These are phyloP conservation scores for Cryptococcus amylolentus DNA, from an alignment of 1,284 basidiomycete species.

Conservation along the genomic window DNA sequence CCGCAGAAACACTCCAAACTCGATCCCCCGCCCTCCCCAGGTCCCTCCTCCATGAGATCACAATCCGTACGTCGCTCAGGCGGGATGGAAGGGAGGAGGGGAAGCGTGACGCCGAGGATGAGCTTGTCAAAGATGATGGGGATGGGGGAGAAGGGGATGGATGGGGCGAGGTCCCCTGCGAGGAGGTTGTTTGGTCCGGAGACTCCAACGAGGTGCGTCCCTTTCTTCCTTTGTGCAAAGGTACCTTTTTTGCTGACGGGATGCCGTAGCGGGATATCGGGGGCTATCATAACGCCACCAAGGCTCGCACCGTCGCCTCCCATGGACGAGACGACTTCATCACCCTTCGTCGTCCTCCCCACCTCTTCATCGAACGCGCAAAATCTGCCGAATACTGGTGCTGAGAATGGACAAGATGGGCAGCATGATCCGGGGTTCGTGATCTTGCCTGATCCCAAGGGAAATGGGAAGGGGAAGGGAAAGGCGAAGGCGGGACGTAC, in stretches of 20 bases:
- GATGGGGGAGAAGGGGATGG: too few species aligned
- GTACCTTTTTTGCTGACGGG: too few species aligned
- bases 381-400: neutral
- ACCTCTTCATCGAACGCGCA: neutral
- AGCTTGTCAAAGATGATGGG: too few species aligned
- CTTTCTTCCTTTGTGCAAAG: too few species aligned
- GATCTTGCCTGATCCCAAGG: conserved; percentile 14
- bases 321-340: conserved; percentile 3
- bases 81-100: neutral
- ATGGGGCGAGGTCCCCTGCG: too few species aligned
- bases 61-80: neutral
- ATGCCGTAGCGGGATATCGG: conserved; percentile 17
- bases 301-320: conserved; percentile 20
- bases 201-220: too few species aligned
- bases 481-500: neutral
- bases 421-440: conserved; percentile 30
- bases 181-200: too few species aligned
- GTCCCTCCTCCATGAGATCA: neutral
- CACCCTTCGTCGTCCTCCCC: neutral
- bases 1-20: neutral
- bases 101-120: neutral
- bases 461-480: neutral
- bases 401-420: conserved; percentile 10
- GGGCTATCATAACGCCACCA: conserved; percentile 16
- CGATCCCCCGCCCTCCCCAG: neutral